Base-by-base conservation (phyloP, 2,329 filamentous ascomycete genomes). In the Fusarium phyllophilum region DNA sequence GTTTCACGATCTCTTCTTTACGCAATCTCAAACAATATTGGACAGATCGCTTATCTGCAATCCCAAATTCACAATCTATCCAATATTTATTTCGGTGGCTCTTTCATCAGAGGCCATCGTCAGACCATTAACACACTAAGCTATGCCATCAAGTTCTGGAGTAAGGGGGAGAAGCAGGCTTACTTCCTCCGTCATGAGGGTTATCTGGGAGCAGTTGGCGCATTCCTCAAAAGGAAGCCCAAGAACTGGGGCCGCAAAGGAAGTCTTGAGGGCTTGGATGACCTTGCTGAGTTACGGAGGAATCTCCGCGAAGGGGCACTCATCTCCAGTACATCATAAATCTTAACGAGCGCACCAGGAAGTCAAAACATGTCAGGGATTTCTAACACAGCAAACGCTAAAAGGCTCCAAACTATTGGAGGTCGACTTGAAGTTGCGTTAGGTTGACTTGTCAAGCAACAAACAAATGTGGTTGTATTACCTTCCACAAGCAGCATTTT, bases 71-170 rank as follows among this genome's bases (percentile, higher is more conserved):
- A 99, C 84, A 90, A 92, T 51, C 87, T 98, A 33, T 93, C 94
- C 72, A 91, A 96, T 79, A 98, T 99, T 70, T 99, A 99, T 85
- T 99, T 99, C 83, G 96, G 96, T 29, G 96, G 96, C 31, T 96
- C 93, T 12, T 99, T 98, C 81, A 98, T 99, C 80, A 92, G 96
- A 46, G 96, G 96, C 45, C 96, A 99, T 82, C 91, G 93, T 22
- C 96, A 98, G 84, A 99, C 96, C 18, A 99, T 99, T 90, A 97
- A 98, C 83, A 98, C 96, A 1, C 87, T 99, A 15, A 95, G 93
- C 62, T 99, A 97, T 80, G 96, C 96, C 80, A 98, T 99, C 84
- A 94, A 94, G 77, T 99, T 98, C 84, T 99, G 96, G 96, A 95
- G 93, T 75, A 94, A 96, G 80, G 96, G 95, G 46, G 88, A 91